Percentiles rank a stretch among this genome's conserved stretches.
Conservation (phyloP, 2,329 filamentous ascomycete species). For the Pleoardoris graminearum region DNA sequence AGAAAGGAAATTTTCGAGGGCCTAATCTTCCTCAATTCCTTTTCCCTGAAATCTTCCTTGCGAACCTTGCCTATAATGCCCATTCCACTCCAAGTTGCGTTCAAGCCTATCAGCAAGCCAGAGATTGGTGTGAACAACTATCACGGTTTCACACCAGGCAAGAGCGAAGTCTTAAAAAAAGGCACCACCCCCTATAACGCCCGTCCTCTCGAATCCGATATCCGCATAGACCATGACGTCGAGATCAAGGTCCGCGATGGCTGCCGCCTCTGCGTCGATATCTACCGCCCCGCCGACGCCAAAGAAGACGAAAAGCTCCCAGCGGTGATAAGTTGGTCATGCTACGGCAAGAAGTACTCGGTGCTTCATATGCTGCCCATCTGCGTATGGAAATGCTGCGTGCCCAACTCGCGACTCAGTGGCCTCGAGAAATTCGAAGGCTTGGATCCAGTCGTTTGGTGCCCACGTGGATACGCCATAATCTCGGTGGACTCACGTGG, state of each 20-base stretch:
- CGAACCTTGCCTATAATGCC: too few relatives aligned
- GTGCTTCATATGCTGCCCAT: constrained; percentile 45
- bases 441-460: background rate
- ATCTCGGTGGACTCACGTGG: background rate
- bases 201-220: constrained; percentile 44
- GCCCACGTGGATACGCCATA: background rate
- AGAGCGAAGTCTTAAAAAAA: too few relatives aligned
- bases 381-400: too few relatives aligned
- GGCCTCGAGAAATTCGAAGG: background rate
- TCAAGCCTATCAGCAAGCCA: too few relatives aligned
- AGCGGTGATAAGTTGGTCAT: constrained; percentile 51
- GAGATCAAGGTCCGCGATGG: constrained; percentile 51
- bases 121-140: too few relatives aligned
- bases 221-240: constrained; percentile 52
- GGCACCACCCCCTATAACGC: too few relatives aligned
- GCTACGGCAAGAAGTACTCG: constrained; percentile 52
- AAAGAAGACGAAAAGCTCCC: constrained; percentile 46
- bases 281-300: constrained; percentile 49
- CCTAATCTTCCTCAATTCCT: too few relatives aligned
- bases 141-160: too few relatives aligned
- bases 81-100: too few relatives aligned
- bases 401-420: too few relatives aligned
- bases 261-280: constrained; percentile 48
- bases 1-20: too few relatives aligned
- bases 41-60: too few relatives aligned